These are phyloP conservation scores for Epichloe hybrida DNA, from an alignment of 2,329 filamentous ascomycete species.

Conservation along the genomic window DNA sequence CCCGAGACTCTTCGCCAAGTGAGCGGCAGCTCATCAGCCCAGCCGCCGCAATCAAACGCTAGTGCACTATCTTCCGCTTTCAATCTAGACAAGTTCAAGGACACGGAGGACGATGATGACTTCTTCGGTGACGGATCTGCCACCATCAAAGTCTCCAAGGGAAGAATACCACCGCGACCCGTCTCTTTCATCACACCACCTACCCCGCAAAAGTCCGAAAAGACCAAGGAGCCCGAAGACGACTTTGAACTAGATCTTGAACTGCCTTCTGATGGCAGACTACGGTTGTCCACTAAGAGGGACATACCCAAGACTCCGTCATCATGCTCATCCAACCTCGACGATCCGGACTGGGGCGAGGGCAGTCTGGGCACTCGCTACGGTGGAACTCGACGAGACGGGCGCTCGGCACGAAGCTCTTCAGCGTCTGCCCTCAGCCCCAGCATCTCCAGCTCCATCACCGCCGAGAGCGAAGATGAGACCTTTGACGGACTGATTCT, in stretches of 20 bases:
- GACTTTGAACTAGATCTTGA: conserved; percentile 64
- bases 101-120: conserved; percentile 48
- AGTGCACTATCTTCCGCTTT: conserved; percentile 31
- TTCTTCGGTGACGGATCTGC: conserved; percentile 49
- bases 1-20: conserved; percentile 57
- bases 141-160: conserved; percentile 57
- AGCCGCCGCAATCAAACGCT: conserved; percentile 20
- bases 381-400: conserved; percentile 70
- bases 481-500: conserved; percentile 80
- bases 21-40: conserved; percentile 35
- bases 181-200: conserved; percentile 42
- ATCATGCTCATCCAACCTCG: conserved; percentile 33
- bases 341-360: conserved; percentile 89
- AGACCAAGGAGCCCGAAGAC: conserved; percentile 33
- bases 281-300: conserved; percentile 48
- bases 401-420: conserved; percentile 69
- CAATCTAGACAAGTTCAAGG: conserved; percentile 50
- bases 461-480: conserved; percentile 86
- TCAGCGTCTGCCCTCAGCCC: conserved; percentile 83
- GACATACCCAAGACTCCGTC: conserved; percentile 49
- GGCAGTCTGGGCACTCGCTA: conserved; percentile 84
- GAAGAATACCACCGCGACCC: conserved; percentile 34
- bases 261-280: conserved; percentile 50
- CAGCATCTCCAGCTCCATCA: conserved; percentile 82
- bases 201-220: conserved; percentile 34